Percentiles rank a stretch among this genome's conserved stretches.
These are phyloP conservation scores for Tylopilus felleus DNA, from an alignment of 768 basidiomycete species.

Conservation along the genomic window DNA sequence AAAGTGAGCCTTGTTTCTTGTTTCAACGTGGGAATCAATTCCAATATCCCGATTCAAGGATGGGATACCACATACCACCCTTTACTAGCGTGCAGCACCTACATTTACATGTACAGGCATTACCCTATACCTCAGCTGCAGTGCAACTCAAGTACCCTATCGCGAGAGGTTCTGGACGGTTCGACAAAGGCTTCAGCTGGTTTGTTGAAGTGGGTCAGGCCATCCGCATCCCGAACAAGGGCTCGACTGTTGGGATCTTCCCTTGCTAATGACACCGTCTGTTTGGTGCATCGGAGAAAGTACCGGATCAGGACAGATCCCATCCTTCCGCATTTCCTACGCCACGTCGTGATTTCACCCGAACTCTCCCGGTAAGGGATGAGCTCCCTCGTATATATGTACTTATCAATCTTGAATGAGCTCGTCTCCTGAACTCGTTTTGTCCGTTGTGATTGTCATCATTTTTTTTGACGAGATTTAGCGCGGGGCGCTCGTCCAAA, in stretches of 20 bases:
- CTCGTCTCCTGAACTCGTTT: background rate
- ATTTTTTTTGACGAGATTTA: background rate
- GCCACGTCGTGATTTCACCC: background rate
- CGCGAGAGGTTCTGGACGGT: conserved; percentile 33
- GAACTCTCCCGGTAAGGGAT: background rate
- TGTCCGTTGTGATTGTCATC: background rate
- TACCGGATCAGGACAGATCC: background rate
- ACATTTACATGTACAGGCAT: conserved; percentile 68
- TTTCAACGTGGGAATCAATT: background rate
- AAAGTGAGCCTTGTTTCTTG: conserved; percentile 39
- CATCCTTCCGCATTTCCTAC: no score
- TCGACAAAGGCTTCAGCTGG: conserved; percentile 69
- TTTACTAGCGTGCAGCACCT: conserved; percentile 71
- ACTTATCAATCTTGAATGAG: background rate
- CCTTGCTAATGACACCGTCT: conserved; percentile 38
- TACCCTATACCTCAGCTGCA: conserved; percentile 53
- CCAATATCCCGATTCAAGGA: conserved; percentile 36
- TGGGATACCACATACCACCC: conserved; percentile 83
- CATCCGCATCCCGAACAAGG: conserved; percentile 55
- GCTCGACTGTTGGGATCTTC: conserved; percentile 45
- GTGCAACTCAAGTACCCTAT: conserved; percentile 49
- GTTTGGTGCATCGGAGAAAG: background rate
- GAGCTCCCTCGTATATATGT: background rate
- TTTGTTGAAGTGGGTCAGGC: conserved; percentile 64
- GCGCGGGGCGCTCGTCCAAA: background rate